Base-by-base conservation (phyloP, 176 grass and related monocot genomes). In the Triticum urartu region DNA sequence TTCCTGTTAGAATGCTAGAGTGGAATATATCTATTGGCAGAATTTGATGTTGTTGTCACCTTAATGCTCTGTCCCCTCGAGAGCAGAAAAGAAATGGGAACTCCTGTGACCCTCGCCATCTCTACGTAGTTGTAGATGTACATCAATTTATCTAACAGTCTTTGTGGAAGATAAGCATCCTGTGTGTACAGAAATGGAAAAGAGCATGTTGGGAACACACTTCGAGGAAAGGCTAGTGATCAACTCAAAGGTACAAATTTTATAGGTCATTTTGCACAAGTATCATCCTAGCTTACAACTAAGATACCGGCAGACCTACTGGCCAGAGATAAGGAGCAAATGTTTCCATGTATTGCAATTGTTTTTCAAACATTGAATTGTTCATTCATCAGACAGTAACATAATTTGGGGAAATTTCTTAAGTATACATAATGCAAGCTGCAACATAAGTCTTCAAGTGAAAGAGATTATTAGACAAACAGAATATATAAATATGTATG, bases 41-140 rank as follows among this genome's bases (percentile, higher is more conserved):
- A 45, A 73, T 67, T 82, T 79, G 39, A 6, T 84, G 72, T 48
- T 64, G 32, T 38, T 70, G 61, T 84, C 80, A 93, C 96, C 91
- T 98, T 98, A 87, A 98, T 98, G 80, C 96, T 98, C 76, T 98
- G 96, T 60, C 96, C 96, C 89, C 96, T 95, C 18, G 96, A 87
- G 42, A 98, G 91, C 54, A 98, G 87, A 91, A 98, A 98, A 47
- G 96, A 95, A 79, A 98, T 94, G 50, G 96, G 96, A 35, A 98
- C 96, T 82, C 93, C 96, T 86, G 96, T 98, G 86, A 98, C 96
- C 79, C 96, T 93, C 9, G 96, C 96, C 96, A 98, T 98, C 84
- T 98, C 96, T 68, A 98, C 96, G 91, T 98, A 94, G 79, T 98
- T 98, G 88, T 98, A 98, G 84, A 98, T 90, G 88, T 91, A 95